Conservation (phyloP, 2,329 filamentous ascomycete species). For the Aspergillus melleus region DNA sequence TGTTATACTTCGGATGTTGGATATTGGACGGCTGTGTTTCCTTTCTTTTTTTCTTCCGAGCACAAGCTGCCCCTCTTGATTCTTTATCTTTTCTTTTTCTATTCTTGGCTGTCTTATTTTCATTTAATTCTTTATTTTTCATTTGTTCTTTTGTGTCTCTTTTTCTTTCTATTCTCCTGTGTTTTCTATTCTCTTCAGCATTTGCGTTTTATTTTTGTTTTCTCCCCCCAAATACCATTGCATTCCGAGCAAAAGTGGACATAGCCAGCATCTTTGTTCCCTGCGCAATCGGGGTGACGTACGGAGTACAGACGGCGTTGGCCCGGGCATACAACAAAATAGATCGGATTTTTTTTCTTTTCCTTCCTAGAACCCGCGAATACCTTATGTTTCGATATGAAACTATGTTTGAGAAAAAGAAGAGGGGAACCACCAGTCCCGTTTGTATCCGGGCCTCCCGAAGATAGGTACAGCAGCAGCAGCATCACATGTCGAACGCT, state of each 20-base stretch:
- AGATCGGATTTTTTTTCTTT: neutral
- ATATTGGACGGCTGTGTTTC: neutral
- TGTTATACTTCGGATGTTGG: neutral
- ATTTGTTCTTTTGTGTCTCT: neutral
- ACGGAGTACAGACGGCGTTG: neutral
- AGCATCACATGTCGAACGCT: conserved; percentile 1
- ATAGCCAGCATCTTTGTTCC: neutral
- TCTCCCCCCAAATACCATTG: neutral
- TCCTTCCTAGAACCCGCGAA: neutral
- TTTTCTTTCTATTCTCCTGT: neutral
- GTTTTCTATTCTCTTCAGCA: neutral
- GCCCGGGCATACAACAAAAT: neutral
- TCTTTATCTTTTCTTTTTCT: neutral
- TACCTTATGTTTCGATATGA: neutral
- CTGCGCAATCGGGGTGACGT: neutral
- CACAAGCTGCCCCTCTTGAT: neutral
- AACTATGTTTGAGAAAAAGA: neutral
- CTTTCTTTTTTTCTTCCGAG: neutral
- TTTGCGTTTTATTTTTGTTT: neutral
- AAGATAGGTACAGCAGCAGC: neutral
- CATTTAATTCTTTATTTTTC: neutral
- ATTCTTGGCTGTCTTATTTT: neutral
- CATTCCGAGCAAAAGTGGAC: neutral
- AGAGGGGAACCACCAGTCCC: neutral
- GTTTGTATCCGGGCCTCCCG: neutral